Evolutionary conservation across 352 stramenopile genomes (phyloP), one percentile per base, ranked within the genome.

Genomic region (Pythium oligandrum): DNA sequence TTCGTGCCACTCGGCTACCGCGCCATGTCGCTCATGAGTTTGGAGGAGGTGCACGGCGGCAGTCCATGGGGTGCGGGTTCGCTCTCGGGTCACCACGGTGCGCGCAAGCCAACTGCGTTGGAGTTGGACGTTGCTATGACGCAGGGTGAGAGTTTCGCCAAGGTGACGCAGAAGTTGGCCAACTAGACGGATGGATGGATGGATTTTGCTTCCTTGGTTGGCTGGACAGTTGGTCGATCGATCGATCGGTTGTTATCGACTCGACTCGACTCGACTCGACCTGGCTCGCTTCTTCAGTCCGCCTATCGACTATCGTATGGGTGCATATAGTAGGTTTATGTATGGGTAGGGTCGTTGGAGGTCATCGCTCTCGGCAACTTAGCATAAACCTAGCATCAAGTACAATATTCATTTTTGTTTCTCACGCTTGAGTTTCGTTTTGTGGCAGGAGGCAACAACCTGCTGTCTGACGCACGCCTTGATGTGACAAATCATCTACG

Each of bases 1-100:
- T 98, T 86, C 57, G 84, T 98, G 51, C 89, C 90, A 36, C 61
- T 96, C n/a, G 90, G 88, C 58, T 86, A 83, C 64, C 76, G 76
- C 53, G 73, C 57, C 7, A 66, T 65, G 11, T 53, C 77, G 17
- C 61, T 90, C 49, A 89, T 85, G 60, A 90, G 83, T 69, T 71
- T 90, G 52, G 73, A 90, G 10, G 84, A 88, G 64, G 61, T 91
- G 36, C 84, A 94, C 63, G 85, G 84, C 45, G 83, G 75, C n/a
- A n/a, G n/a, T n/a, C n/a, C n/a, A n/a, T n/a, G n/a, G n/a, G n/a
- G n/a, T n/a, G n/a, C n/a, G n/a, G 90, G 91, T 56, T 92, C 81
- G 3, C 64, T 95, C 54, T 87, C 90, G 0, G 87, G 86, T 12
- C 37, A 48, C 8, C 85, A 97, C 61, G 89, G 89, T 40, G 83